Evolutionary conservation across 176 grass and related monocot species (phyloP), one percentile per base, ranked within the genome.

Genomic region (Aegilops speltoides): DNA sequence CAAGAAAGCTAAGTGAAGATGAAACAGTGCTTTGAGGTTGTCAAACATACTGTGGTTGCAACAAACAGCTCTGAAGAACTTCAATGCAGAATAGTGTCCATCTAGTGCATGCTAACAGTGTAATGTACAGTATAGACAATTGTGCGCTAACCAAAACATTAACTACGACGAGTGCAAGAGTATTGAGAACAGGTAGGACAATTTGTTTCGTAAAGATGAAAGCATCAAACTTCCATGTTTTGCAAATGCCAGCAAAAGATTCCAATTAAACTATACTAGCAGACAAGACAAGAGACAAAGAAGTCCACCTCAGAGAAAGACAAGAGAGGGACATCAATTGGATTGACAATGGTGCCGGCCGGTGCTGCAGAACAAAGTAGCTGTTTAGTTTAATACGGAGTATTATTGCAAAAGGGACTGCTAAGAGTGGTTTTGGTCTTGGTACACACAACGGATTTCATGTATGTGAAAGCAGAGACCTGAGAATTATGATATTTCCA

Each of bases 241-340:
- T 81, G 17, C 64, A 50, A 64, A 81, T 64, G 26, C 23, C 9
- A 41, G 37, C 8, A 34, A 20, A 72, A 43, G 29, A 57, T 77
- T 48, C 61, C 46, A 76, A 79, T 71, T 31, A 10, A 61, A 85
- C 24, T 32, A 46, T 22, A n/a, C n/a, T n/a, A 62, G 29, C 57
- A 68, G 60, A 75, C 45, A 68, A 83, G 29, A 61, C 11, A 85
- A 77, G 78, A 68, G 81, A 81, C 41, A 26, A 85, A 41, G 48
- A 64, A 56, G 64, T 37, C 3, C 52, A 97, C 94, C 94, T 97
- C 89, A 86, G 88, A 88, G 59, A 65, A 88, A 83, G 86, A 92
- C 69, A 97, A 92, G 60, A 97, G 45, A 87, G 90, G 92, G 72
- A 94, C 88, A 79, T 69, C 65, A 69, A 88, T 76, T 84, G 64